Base-by-base conservation (phyloP, 1,284 basidiomycete genomes). In the Ustilago lituana region DNA sequence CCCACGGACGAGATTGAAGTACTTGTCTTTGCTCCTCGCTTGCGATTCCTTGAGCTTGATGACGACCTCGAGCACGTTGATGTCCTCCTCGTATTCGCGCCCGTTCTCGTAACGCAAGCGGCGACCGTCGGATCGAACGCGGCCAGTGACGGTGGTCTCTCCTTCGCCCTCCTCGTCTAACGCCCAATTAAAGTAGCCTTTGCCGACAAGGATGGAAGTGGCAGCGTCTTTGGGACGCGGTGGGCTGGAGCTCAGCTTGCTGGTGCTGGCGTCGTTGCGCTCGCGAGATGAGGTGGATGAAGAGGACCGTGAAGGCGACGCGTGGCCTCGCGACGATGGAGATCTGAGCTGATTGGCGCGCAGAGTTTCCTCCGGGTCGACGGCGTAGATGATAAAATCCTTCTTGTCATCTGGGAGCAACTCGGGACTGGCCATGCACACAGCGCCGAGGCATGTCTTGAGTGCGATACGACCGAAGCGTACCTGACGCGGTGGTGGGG, bases 371-470 rank as follows among this genome's bases (percentile, higher is more conserved):
- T 76, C 71, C 4, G 78, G 78, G 37, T 81, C 79, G 45, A 79
- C 73, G n/a, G 77, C 79, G 43, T 81, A 81, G 47, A 81, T 76
- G 53, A 76, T 79, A 52, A 74, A 81, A 59, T 81, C 79, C 29
- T 52, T 52, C 43, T 61, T 70, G 27, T 56, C 60, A 43, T 80
- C 78, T 17, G 78, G 63, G 12, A 80, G 48, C 22, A 81, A 74
- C 31, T 81, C 79, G 1, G 79, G 79, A 36, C 79, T 81, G 52
- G 77, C 74, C 57, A 69, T 73, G 64, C 77, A 80, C 38, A 81
- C 77, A 33, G 75, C 77, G 39, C 76, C 68, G 23, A 81, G 68
- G 56, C 79, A 81, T 3, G 70, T 54, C 49, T 81, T 81, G 56
- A 81, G 74, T 5, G 76, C 24, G 23, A 78, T 63, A 22, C 68